These are phyloP conservation scores for Ustilago shanxiensis DNA, from an alignment of 1,284 basidiomycete species.

Conservation along the genomic window DNA sequence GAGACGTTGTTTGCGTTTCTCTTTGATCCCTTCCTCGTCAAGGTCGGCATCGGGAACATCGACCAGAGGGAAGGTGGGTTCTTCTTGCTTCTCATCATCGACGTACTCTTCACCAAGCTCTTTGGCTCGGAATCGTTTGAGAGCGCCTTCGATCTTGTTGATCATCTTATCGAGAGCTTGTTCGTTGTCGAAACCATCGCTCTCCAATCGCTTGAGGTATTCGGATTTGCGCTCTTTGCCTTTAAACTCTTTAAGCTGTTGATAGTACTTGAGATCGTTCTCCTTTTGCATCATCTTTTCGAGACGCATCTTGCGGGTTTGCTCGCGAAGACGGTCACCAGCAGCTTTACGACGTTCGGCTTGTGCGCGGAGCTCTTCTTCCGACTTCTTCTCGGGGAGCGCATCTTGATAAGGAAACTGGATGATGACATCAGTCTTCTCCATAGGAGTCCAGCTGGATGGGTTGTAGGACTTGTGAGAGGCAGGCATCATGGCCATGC, in stretches of 20 bases:
- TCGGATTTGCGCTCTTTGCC: constrained; percentile 80
- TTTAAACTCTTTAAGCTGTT: constrained; percentile 78
- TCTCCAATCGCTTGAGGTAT: constrained; percentile 74
- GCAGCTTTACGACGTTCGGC: constrained; percentile 86
- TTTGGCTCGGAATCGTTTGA: constrained; percentile 80
- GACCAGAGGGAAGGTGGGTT: constrained; percentile 85
- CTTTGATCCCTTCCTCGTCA: constrained; percentile 91
- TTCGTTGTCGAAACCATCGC: constrained; percentile 80
- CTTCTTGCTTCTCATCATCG: constrained; percentile 76
- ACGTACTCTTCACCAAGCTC: constrained; percentile 74
- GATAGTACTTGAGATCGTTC: constrained; percentile 81
- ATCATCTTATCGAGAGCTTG: constrained; percentile 78
- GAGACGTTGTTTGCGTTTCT: constrained; percentile 92
- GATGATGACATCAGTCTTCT: constrained; percentile 73
- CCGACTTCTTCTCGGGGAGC: constrained; percentile 85
- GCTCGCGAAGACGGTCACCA: constrained; percentile 87
- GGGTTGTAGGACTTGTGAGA: constrained; percentile 82
- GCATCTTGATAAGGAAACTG: constrained; percentile 63
- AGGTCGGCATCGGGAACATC: constrained; percentile 93
- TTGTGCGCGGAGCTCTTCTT: constrained; percentile 85
- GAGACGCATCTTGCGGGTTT: constrained; percentile 85
- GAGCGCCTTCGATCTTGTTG: constrained; percentile 80
- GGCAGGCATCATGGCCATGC: constrained; percentile 68
- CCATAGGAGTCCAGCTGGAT: constrained; percentile 48
- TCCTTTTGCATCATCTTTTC: constrained; percentile 83